Evolutionary conservation across 1,284 basidiomycete species (phyloP), one percentile per base, ranked within the genome.

Genomic region (Entoloma clypeatum): DNA sequence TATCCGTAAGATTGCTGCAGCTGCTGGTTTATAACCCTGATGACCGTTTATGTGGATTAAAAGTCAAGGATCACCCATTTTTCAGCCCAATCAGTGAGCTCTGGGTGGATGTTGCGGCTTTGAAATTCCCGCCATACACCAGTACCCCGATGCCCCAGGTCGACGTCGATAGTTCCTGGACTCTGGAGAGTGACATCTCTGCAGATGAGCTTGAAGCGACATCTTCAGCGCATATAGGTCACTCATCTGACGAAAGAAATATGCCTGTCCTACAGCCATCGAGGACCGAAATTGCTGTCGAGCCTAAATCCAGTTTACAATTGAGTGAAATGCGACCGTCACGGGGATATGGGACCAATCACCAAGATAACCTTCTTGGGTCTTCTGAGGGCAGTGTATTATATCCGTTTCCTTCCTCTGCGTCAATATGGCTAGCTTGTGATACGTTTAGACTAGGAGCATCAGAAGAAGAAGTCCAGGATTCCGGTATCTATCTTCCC

Each of bases 31-130:
- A 55, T 10, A 39, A 57, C 25, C 55, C 57, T 8, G 39, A 44
- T 17, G 44, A 55, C 28, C 58, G 62, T 21, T 48, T 66, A 19
- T 43, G 42, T 26, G 63, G 57, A 34, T 44, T 51, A 17, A 47
- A 49, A 17, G 53, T 61, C 26, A 52, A 56, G 28, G 35, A 39
- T 7, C 61, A 65, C 32, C 34, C 48, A 0, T 63, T 64, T 39
- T 58, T 65, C 19, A 44, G 48, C 14, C 48, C 54, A 5, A 25
- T 63, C 22, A 39, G 41, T n/a, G 45, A 44, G 10, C 38, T 54
- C 10, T 66, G 63, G 64, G 42, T 54, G 3, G 61, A 61, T 16
- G 56, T 66, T 26, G 51, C 58, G 30, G 51, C 48, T n/a, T 36
- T 63, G 43, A 48, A 45, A 33, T 49, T 57, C 40, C 61, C 60